These are phyloP conservation scores for Neonothopanus nambi DNA, from an alignment of 1,284 basidiomycete genomes.

Conservation along the genomic window DNA sequence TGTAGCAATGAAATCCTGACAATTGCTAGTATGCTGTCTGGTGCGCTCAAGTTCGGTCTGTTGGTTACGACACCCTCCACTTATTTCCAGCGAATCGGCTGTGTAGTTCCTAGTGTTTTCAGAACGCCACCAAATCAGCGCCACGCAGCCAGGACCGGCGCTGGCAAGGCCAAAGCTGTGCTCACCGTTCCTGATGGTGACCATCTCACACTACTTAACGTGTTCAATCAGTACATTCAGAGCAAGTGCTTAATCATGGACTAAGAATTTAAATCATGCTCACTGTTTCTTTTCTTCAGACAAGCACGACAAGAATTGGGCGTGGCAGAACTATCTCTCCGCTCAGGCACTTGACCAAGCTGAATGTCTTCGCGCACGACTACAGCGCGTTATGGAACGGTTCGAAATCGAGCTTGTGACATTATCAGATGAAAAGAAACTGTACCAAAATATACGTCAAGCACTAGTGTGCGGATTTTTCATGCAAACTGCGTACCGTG, in stretches of 20 bases:
- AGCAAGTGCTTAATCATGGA: constrained; percentile 43
- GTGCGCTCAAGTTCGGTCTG: constrained; percentile 39
- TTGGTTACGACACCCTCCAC: constrained; percentile 2
- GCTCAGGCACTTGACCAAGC: constrained; percentile 86
- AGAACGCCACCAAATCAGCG: constrained; percentile 86
- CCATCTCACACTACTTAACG: constrained; percentile 93
- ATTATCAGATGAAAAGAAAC: constrained; percentile 75
- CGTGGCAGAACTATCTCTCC: constrained; percentile 92
- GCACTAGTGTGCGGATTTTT: constrained; percentile 94
- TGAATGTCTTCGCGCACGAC: constrained; percentile 92
- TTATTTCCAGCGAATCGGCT: too few relatives aligned
- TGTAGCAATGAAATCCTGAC: constrained; percentile 96
- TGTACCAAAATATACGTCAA: constrained; percentile 81
- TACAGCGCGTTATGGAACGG: constrained; percentile 92
- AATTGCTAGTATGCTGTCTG: constrained; percentile 94
- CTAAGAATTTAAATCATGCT: neutral
- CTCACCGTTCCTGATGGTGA: constrained; percentile 95
- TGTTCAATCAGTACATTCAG: constrained; percentile 90
- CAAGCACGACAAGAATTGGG: constrained; percentile 82
- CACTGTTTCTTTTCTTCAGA: constrained; percentile 43
- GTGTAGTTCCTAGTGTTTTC: constrained; percentile 92
- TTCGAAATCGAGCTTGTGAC: constrained; percentile 82
- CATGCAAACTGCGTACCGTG: constrained; percentile 97
- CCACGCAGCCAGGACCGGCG: too few relatives aligned
- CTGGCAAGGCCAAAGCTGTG: constrained; percentile 88